phyloP scores from a whole-genome alignment of 2,329 filamentous ascomycete species.

The Fusarium mundagurra region DNA sequence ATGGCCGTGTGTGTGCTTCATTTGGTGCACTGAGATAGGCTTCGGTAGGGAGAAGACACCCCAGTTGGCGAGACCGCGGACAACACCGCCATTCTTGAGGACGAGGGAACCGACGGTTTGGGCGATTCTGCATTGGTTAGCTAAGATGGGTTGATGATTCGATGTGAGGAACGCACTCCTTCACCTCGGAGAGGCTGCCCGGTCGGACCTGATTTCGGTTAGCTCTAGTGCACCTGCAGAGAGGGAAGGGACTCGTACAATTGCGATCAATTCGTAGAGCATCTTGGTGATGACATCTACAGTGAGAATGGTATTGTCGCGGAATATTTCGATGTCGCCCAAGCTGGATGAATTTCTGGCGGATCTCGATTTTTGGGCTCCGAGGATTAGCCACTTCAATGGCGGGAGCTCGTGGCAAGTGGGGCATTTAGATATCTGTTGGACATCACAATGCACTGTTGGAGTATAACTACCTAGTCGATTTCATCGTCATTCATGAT shows the following conservation, averaged over 20 bases:
- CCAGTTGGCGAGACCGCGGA: slow-evolving; percentile 96
- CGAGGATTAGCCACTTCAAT: slow-evolving; percentile 45
- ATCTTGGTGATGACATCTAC: slow-evolving; percentile 64
- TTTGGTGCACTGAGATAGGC: slow-evolving; percentile 81
- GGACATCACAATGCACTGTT: neutral
- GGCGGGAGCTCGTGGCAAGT: slow-evolving; percentile 22
- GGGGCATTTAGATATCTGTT: neutral
- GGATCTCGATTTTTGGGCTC: slow-evolving; percentile 41
- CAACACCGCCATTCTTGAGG: slow-evolving; percentile 84
- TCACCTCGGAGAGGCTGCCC: slow-evolving; percentile 88
- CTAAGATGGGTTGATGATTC: slow-evolving; percentile 1
- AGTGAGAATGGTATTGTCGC: slow-evolving; percentile 22
- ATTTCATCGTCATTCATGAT: slow-evolving; percentile 9
- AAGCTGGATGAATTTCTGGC: slow-evolving; percentile 38
- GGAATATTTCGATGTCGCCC: slow-evolving; percentile 14
- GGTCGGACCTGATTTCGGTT: slow-evolving; percentile 78
- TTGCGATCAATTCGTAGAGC: slow-evolving; percentile 97
- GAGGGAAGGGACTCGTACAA: slow-evolving; percentile 71
- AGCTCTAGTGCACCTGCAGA: neutral
- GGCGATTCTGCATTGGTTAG: slow-evolving; percentile 73
- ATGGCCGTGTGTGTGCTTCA: slow-evolving; percentile 84
- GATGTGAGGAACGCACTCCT: slow-evolving; percentile 74
- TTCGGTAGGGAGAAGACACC: slow-evolving; percentile 88
- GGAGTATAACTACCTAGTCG: neutral
- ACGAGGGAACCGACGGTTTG: slow-evolving; percentile 84